Evolutionary conservation across 108 stramenopile species (phyloP), one percentile per base, ranked within the genome.

Genomic region (Cyclotella cryptica): DNA sequence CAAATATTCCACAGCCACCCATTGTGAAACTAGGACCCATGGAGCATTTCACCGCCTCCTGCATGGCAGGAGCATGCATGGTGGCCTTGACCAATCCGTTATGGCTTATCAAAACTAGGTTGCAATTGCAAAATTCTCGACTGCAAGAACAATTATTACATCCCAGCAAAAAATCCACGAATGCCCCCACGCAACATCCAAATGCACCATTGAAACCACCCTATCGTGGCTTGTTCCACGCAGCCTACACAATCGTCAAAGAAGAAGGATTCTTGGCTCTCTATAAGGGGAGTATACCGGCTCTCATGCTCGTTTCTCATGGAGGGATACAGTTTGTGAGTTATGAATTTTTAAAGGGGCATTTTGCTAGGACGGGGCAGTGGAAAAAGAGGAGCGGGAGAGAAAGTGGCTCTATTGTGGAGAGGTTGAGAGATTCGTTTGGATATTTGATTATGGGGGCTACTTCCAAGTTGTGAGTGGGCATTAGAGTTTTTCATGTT

Each of bases 241-340:
- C 94, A 7, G 79, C 85, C 22, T 71, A 71, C 53, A 95, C 92
- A 18, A 98, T 99, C 41, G 85, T 94, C 11, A 77, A 87, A 57
- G 96, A 98, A 76, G 98, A 99, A 66, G 99, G 99, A 0, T 44
- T 87, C 39, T 52, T 81, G n/a, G 98, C 96, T 19, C 77, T 99
- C 15, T 99, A 99, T 85, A 94, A 91, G 27, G 99, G 99, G 53
- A 70, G 93, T 35, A 82, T 96, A 30, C 98, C 98, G 5, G 98
- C 98, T 21, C 76, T 99, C 30, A 60, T 98, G 68, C 80, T 99
- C 39, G 95, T 95, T 29, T 96, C 96, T 58, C 97, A 99, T 77
- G 99, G 99, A 55, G 98, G 95, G 19, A 87, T 99, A 59, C 99
- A 99, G 81, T 98, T 98, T 83, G 95, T 94, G 12, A 88, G 89